Conservation (phyloP, 2,329 filamentous ascomycete genomes). For the Atkinsonella hypoxylon region DNA sequence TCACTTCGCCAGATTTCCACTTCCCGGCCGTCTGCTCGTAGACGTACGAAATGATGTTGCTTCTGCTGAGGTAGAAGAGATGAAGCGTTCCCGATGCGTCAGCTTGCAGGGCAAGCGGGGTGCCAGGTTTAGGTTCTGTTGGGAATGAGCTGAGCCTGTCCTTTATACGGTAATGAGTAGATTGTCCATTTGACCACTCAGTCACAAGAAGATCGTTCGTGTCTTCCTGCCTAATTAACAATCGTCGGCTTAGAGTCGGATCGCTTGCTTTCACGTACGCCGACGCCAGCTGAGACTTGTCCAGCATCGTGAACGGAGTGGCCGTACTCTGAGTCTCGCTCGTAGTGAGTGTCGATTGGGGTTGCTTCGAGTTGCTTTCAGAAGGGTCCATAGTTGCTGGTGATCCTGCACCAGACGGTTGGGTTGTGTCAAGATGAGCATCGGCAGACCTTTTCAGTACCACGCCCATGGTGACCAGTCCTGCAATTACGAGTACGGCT, state of each 20-base stretch:
- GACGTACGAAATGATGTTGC: conserved; percentile 8
- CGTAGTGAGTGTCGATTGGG: not conserved
- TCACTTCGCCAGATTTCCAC: conserved; percentile 9
- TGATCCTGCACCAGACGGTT: not conserved
- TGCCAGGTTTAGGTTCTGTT: conserved; percentile 9
- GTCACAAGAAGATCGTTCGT: conserved; percentile 10
- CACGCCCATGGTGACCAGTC: conserved; percentile 8
- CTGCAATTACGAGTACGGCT: conserved; percentile 4
- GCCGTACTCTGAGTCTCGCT: not conserved
- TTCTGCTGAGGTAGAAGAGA: conserved; percentile 13
- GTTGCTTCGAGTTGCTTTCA: not conserved
- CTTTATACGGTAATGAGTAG: conserved; percentile 5
- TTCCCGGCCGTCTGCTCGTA: conserved; percentile 7
- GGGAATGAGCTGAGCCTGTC: conserved; percentile 6
- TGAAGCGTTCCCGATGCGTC: conserved; percentile 11
- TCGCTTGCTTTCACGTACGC: conserved; percentile 5
- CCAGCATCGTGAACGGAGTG: conserved; percentile 7
- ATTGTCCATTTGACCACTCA: conserved; percentile 6
- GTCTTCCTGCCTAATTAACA: conserved; percentile 14
- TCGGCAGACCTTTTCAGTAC: conserved; percentile 7
- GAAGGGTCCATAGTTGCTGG: not conserved
- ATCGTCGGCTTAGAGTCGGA: conserved; percentile 3
- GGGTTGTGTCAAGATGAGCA: not conserved
- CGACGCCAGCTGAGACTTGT: conserved; percentile 10
- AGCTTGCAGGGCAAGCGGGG: conserved; percentile 10